phyloP scores from a whole-genome alignment of 495 filamentous ascomycete species.

The Xylaria cubensis region DNA sequence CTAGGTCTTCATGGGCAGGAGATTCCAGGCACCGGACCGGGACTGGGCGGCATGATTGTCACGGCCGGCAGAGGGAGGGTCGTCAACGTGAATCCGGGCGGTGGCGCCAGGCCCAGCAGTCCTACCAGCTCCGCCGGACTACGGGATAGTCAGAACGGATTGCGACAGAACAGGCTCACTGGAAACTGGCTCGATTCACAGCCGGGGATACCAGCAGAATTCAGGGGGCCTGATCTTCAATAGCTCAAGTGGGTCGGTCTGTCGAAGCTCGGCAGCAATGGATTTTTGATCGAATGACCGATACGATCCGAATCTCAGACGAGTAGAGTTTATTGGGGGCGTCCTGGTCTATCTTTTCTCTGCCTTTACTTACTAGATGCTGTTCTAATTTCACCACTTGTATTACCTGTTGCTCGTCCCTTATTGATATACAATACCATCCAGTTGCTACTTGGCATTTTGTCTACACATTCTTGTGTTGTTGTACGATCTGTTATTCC shows the following conservation, averaged over 20 bases:
- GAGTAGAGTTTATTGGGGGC: background rate
- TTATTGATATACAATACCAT: background rate
- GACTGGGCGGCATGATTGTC: conserved; percentile 23
- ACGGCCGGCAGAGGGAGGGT: conserved; percentile 15
- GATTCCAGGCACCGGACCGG: conserved; percentile 22
- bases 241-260: background rate
- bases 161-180: conserved; percentile 40
- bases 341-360: background rate
- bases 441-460: background rate
- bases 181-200: conserved; percentile 14
- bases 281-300: background rate
- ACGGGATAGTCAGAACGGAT: conserved; percentile 44
- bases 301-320: background rate
- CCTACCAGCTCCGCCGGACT: conserved; percentile 30
- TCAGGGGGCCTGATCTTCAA: conserved; percentile 2
- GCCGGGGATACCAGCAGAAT: conserved; percentile 25
- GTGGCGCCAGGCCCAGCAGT: background rate
- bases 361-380: background rate
- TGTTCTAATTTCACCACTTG: background rate
- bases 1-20: conserved; percentile 15
- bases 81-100: background rate
- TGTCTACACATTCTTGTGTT: background rate
- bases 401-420: background rate
- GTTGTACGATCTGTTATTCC: background rate
- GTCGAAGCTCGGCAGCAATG: background rate